A percentile compares a stretch with the other conserved stretches of the same genome.
Evolutionary conservation across 1,284 basidiomycete species (phyloP).

Genomic region (Papiliotrema laurentii): DNA sequence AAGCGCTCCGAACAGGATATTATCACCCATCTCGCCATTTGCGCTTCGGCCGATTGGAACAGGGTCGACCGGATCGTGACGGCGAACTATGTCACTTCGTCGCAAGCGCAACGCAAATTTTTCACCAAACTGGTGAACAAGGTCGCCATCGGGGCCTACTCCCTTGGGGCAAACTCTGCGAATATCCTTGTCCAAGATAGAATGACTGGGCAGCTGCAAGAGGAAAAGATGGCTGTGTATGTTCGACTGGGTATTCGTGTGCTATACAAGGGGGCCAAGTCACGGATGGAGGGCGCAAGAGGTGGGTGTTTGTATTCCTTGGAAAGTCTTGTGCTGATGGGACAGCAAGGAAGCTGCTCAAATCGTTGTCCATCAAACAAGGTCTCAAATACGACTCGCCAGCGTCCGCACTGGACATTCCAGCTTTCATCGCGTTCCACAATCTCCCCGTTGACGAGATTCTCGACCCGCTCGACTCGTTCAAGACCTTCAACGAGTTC

Average conservation of each 20-base stretch:
- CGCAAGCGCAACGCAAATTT: slow-evolving; percentile 95
- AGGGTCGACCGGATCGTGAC: slow-evolving; percentile 83
- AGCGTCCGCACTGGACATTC: slow-evolving; percentile 77
- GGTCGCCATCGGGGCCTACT: slow-evolving; percentile 79
- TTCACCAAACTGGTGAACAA: slow-evolving; percentile 84
- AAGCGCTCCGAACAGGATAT: slow-evolving; percentile 89
- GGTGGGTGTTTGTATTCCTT: slow-evolving; percentile 51
- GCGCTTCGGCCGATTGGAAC: slow-evolving; percentile 87
- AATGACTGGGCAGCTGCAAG: slow-evolving; percentile 82
- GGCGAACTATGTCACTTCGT: slow-evolving; percentile 91
- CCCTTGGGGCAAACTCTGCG: slow-evolving; percentile 74
- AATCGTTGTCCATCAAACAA: slow-evolving; percentile 89
- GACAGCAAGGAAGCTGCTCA: slow-evolving; percentile 71
- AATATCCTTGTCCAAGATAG: slow-evolving; percentile 96
- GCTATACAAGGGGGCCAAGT: slow-evolving; percentile 86
- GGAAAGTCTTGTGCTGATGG: not conserved
- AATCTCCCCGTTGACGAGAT: slow-evolving; percentile 78
- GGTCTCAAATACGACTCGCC: slow-evolving; percentile 88
- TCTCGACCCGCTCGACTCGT: slow-evolving; percentile 72
- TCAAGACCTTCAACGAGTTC: slow-evolving; percentile 81
- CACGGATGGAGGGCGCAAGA: slow-evolving; percentile 83
- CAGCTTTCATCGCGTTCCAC: slow-evolving; percentile 85
- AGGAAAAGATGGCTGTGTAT: slow-evolving; percentile 87
- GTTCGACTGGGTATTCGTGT: slow-evolving; percentile 87
- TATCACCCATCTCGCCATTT: slow-evolving; percentile 86